Evolutionary conservation across 176 grass and related monocot genomes (phyloP).

Genomic region (Aegilops speltoides): DNA sequence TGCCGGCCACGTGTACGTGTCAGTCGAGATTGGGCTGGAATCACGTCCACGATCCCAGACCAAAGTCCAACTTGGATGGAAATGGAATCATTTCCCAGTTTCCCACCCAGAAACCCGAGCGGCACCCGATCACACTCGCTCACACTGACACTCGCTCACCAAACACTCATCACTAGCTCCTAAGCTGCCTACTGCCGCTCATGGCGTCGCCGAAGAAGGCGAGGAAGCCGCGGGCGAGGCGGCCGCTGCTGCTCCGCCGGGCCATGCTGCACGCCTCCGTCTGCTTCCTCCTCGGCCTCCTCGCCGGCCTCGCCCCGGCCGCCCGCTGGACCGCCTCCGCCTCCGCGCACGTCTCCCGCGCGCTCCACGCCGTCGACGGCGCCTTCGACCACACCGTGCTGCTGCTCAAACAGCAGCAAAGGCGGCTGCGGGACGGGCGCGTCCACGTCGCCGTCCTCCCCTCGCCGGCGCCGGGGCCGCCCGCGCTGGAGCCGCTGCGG

Average conservation of each 20-base stretch:
- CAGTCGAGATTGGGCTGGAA: not conserved
- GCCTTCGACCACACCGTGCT: not conserved
- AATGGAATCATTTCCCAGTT: not conserved
- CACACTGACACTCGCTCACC: not conserved
- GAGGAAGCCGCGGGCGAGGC: not conserved
- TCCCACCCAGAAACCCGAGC: not conserved
- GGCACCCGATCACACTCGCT: too few species aligned
- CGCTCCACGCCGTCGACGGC: slow-evolving; percentile 24
- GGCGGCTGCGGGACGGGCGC: not conserved
- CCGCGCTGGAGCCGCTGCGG: not conserved
- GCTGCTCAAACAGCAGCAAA: not conserved
- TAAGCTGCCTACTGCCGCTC: not conserved
- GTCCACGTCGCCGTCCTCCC: not conserved
- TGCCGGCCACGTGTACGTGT: not conserved
- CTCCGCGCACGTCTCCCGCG: not conserved
- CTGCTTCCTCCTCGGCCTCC: slow-evolving; percentile 77
- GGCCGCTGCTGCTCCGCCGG: slow-evolving; percentile 10
- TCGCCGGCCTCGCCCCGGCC: slow-evolving; percentile 48
- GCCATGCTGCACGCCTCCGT: slow-evolving; percentile 67
- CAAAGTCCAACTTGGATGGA: not conserved
- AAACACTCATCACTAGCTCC: not conserved
- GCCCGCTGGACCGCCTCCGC: slow-evolving; percentile 40
- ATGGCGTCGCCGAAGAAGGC: slow-evolving; percentile 16
- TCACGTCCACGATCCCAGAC: not conserved
- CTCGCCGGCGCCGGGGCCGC: too few species aligned